Evolutionary conservation across 2,329 filamentous ascomycete genomes (phyloP).

Genomic region (Cladosporium sp.): DNA sequence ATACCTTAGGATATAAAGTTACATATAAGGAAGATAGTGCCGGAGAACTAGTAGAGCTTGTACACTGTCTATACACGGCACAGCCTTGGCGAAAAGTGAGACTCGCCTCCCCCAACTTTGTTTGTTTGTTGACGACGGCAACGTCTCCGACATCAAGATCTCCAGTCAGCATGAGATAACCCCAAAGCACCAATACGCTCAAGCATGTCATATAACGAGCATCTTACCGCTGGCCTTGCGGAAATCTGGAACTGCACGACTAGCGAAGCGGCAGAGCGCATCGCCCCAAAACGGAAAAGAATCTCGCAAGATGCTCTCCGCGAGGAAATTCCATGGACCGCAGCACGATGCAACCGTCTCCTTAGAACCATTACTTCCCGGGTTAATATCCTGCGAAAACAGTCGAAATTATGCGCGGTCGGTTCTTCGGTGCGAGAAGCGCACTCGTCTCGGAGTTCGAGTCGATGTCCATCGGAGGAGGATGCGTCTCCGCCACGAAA

Average conservation of each 20-base stretch:
- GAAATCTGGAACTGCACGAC: slow-evolving; percentile 7
- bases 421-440: not conserved
- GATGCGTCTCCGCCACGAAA: not conserved
- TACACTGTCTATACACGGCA: not conserved
- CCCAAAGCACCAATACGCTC: not conserved
- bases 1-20: not conserved
- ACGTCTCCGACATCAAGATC: not conserved
- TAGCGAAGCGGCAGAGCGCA: not conserved
- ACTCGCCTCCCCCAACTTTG: not conserved
- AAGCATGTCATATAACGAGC: slow-evolving; percentile 15
- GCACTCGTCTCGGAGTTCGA: not conserved
- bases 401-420: not conserved
- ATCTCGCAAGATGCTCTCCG: not conserved
- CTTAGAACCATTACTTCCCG: slow-evolving; percentile 45
- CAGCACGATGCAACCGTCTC: slow-evolving; percentile 45
- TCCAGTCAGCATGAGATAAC: not conserved
- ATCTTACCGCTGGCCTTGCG: slow-evolving; percentile 17
- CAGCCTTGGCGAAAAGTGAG: slow-evolving; percentile 15
- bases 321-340: slow-evolving; percentile 41
- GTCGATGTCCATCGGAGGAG: not conserved
- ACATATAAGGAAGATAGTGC: not conserved
- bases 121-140: slow-evolving; percentile 16
- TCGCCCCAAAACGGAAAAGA: slow-evolving; percentile 20
- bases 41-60: not conserved
- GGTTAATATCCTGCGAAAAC: slow-evolving; percentile 40